Conservation (phyloP, 352 stramenopile species). For the Globisporangium emineosum region DNA sequence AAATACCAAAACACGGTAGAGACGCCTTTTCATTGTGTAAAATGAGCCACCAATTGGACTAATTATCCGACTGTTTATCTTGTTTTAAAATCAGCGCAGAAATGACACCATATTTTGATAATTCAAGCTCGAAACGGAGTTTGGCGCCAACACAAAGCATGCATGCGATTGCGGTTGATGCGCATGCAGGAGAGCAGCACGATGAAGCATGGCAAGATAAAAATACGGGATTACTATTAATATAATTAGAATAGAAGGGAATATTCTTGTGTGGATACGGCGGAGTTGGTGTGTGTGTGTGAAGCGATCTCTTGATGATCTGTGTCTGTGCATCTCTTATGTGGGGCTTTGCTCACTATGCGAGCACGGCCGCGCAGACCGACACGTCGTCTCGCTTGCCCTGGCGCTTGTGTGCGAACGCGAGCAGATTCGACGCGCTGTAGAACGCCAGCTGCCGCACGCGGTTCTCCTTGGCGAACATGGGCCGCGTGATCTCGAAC, state of each 20-base stretch:
- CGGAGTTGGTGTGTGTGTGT: background rate
- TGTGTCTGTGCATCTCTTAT: background rate
- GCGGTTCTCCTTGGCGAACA: constrained; percentile 81
- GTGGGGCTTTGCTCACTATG: constrained; percentile 25
- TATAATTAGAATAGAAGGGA: constrained; percentile 16
- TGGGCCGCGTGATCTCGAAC: constrained; percentile 50
- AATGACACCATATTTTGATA: background rate
- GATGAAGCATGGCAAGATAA: background rate
- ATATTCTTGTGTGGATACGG: constrained; percentile 5
- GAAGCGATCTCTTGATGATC: background rate
- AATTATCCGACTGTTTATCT: background rate
- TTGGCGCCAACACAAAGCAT: background rate
- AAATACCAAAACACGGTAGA: constrained; percentile 15
- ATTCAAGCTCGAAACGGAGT: background rate
- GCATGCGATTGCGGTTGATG: background rate
- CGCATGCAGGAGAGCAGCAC: background rate
- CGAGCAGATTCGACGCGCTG: constrained; percentile 84
- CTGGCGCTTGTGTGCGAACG: constrained; percentile 86
- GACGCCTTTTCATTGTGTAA: background rate
- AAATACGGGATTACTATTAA: constrained; percentile 15
- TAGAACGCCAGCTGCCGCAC: constrained; percentile 87
- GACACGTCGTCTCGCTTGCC: constrained; percentile 87
- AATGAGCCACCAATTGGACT: background rate
- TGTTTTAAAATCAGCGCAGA: background rate
- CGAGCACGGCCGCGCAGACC: constrained; percentile 80